Conservation (phyloP, 192 early-diverging fungal genomes). For the Paraglomus brasilianum region DNA sequence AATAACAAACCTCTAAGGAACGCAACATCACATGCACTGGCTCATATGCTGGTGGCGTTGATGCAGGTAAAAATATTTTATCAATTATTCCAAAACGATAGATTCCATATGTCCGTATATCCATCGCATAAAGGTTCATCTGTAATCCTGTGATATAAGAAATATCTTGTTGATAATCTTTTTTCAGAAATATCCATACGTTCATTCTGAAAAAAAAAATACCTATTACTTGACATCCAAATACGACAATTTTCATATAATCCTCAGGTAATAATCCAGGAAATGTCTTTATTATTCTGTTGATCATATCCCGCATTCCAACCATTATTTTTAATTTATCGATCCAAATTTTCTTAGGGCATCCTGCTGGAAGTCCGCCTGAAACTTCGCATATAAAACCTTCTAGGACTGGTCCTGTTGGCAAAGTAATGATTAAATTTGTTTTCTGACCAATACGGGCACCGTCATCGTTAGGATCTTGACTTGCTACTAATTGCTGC, state of each 20-base stretch:
- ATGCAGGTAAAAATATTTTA: constrained; percentile 26
- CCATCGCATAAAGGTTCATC: constrained; percentile 31
- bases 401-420: constrained; percentile 27
- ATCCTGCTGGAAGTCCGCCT: constrained; percentile 22
- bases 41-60: constrained; percentile 1
- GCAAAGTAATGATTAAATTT: constrained; percentile 17
- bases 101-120: constrained; percentile 14
- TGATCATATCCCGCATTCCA: constrained; percentile 28
- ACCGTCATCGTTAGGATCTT: constrained; percentile 4
- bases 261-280: constrained; percentile 7
- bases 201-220: constrained; percentile 13
- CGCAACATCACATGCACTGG: constrained; percentile 26
- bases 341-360: constrained; percentile 19
- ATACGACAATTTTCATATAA: constrained; percentile 29
- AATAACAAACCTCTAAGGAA: constrained; percentile 24
- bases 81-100: constrained; percentile 26
- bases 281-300: constrained; percentile 26
- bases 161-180: not conserved
- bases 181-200: constrained; percentile 10
- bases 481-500: not conserved
- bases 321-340: constrained; percentile 27
- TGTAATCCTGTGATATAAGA: constrained; percentile 24
- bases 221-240: constrained; percentile 28
- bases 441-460: constrained; percentile 7
- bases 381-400: constrained; percentile 27